Evolutionary conservation across 345 rosid species (phyloP).

Genomic region (Eucalyptus grandis): DNA sequence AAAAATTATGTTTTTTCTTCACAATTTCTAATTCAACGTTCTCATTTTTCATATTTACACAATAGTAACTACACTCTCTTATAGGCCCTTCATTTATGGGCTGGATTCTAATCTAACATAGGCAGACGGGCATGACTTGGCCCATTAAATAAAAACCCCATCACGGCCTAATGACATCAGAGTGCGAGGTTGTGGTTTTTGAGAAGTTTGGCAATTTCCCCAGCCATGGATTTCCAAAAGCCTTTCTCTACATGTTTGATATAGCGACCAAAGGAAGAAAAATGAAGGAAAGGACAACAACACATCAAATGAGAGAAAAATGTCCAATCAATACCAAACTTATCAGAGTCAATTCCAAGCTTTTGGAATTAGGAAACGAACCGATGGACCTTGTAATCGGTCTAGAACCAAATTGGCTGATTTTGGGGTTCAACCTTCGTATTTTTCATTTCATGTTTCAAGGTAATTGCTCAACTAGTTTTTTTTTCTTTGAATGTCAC

Average conservation of each 20-base stretch:
- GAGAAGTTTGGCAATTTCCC: not conserved
- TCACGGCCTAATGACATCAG: not conserved
- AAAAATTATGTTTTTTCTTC: too few relatives aligned
- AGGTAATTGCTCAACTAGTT: not conserved
- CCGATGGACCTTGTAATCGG: rapidly evolving
- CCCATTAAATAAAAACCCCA: too few relatives aligned
- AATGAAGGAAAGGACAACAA: not conserved
- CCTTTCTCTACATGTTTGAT: not conserved
- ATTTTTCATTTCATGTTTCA: not conserved
- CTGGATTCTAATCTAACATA: too few relatives aligned
- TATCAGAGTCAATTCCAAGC: not conserved
- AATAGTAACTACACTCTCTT: too few relatives aligned
- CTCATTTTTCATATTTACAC: too few relatives aligned
- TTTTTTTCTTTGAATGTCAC: too few relatives aligned
- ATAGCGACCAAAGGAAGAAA: not conserved
- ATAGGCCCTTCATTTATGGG: too few relatives aligned
- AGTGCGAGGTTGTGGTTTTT: not conserved
- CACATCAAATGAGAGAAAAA: not conserved
- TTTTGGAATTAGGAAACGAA: not conserved
- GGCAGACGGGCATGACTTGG: rapidly evolving
- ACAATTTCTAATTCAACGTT: too few relatives aligned
- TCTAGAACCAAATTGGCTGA: not conserved
- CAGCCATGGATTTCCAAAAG: not conserved
- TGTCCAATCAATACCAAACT: not conserved
- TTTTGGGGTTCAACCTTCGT: not conserved